These are phyloP conservation scores for Fraxinus velutina DNA, from an alignment of 305 asterid species.

Conservation along the genomic window DNA sequence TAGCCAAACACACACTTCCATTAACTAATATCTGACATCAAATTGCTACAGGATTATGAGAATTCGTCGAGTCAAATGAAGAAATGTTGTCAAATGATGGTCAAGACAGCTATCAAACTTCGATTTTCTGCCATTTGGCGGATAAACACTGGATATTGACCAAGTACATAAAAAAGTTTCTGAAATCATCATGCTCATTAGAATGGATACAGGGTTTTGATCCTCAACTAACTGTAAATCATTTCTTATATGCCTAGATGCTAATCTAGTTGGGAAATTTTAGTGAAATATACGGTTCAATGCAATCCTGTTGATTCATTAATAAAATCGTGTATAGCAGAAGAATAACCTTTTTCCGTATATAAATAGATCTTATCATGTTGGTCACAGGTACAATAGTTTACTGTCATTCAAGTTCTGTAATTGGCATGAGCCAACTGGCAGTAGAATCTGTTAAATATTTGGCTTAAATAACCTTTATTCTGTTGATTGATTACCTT, in stretches of 20 bases:
- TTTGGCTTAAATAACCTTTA: not conserved
- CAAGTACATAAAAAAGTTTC: constrained; percentile 25
- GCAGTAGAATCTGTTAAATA: not conserved
- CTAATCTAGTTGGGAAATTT: constrained; percentile 20
- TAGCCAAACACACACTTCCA: not conserved
- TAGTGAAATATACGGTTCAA: constrained; percentile 21
- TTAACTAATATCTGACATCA: not conserved
- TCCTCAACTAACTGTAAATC: constrained; percentile 21
- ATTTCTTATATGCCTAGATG: constrained; percentile 32
- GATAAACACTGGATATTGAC: constrained; percentile 19
- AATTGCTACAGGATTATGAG: constrained; percentile 46
- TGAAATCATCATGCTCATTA: constrained; percentile 16
- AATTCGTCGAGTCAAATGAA: constrained; percentile 25
- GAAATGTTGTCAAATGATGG: not conserved
- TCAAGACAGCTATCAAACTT: constrained; percentile 13
- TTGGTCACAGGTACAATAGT: not conserved
- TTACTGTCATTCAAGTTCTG: not conserved
- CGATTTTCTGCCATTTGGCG: constrained; percentile 22
- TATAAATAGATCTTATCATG: not conserved
- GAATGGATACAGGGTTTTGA: constrained; percentile 18
- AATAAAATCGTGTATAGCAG: constrained; percentile 37
- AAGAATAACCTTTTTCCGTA: constrained; percentile 17
- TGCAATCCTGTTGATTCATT: constrained; percentile 23
- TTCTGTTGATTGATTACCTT: not conserved
- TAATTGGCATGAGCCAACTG: not conserved